These are phyloP conservation scores for Metschnikowia drakensbergensis DNA, from an alignment of 805 yeast species.

Conservation along the genomic window DNA sequence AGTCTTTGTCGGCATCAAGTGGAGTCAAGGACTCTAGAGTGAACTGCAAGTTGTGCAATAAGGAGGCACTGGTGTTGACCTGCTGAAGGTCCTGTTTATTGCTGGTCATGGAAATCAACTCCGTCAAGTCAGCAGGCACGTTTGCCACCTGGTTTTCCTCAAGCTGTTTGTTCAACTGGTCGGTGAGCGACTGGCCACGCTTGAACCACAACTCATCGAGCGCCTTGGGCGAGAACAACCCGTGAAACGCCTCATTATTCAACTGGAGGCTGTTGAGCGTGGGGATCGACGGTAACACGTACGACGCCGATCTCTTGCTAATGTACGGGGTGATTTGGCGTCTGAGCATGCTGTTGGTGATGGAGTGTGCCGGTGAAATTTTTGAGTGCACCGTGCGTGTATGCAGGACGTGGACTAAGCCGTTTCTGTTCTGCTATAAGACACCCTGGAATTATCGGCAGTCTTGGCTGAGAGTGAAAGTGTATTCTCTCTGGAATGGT, in stretches of 20 bases:
- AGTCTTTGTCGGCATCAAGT: conserved; percentile 18
- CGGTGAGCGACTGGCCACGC: conserved; percentile 37
- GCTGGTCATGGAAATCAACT: conserved; percentile 40
- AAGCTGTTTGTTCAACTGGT: conserved; percentile 37
- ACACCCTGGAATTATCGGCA: not conserved
- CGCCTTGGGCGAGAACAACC: conserved; percentile 46
- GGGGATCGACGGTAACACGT: conserved; percentile 31
- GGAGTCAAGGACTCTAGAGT: conserved; percentile 43
- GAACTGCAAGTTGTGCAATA: conserved; percentile 48
- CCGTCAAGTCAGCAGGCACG: conserved; percentile 25
- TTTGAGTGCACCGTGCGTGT: not conserved
- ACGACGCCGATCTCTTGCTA: conserved; percentile 24
- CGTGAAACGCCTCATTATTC: conserved; percentile 39
- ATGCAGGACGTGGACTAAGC: not conserved
- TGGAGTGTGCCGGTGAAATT: not conserved
- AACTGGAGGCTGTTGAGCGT: conserved; percentile 29
- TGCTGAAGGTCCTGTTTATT: conserved; percentile 43
- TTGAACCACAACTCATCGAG: conserved; percentile 50
- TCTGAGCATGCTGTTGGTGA: conserved; percentile 4
- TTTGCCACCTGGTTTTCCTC: conserved; percentile 25
- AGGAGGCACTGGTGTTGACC: conserved; percentile 43
- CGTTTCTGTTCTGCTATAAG: not conserved
- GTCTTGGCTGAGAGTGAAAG: too few species aligned
- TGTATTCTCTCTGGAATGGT: too few species aligned
- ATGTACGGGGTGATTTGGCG: conserved; percentile 2